Percentiles rank a stretch among this genome's conserved stretches.
Evolutionary conservation across 305 asterid genomes (phyloP).

Genomic region (Fraxinus albicans): DNA sequence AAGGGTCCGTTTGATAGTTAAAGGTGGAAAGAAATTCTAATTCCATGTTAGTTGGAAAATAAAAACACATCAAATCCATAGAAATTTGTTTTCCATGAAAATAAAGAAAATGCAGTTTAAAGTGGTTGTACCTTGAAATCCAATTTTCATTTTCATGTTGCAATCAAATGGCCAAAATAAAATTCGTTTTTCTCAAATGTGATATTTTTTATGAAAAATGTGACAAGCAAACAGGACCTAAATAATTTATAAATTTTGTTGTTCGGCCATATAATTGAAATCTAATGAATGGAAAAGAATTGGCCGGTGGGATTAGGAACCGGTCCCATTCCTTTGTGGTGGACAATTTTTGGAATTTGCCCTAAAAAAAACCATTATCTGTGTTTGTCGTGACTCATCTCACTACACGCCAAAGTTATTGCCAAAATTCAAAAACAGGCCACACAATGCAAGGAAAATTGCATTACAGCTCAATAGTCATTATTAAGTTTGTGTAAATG

Average conservation of each 20-base stretch:
- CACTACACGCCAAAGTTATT: conserved; percentile 32
- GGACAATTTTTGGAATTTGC: neutral
- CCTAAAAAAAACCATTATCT: neutral
- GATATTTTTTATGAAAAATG: too few relatives aligned
- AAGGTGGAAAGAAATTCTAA: too few relatives aligned
- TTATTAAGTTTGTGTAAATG: neutral
- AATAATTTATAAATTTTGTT: neutral
- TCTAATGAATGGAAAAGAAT: neutral
- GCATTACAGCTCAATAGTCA: neutral
- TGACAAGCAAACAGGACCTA: too few relatives aligned
- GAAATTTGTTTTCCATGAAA: too few relatives aligned
- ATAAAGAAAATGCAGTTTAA: too few relatives aligned
- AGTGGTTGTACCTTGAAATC: too few relatives aligned
- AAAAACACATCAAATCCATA: too few relatives aligned
- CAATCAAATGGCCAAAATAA: too few relatives aligned
- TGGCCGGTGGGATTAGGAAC: neutral
- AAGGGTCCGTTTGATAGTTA: too few relatives aligned
- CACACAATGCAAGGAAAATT: neutral
- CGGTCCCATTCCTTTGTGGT: neutral
- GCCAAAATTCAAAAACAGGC: conserved; percentile 19
- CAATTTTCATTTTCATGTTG: too few relatives aligned
- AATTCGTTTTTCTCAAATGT: too few relatives aligned
- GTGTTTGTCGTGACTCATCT: conserved; percentile 34
- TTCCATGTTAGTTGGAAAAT: too few relatives aligned
- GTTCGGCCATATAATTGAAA: neutral